Evolutionary conservation across 2,329 filamentous ascomycete species (phyloP), one percentile per base, ranked within the genome.

Genomic region (Paecilomyces sp.): DNA sequence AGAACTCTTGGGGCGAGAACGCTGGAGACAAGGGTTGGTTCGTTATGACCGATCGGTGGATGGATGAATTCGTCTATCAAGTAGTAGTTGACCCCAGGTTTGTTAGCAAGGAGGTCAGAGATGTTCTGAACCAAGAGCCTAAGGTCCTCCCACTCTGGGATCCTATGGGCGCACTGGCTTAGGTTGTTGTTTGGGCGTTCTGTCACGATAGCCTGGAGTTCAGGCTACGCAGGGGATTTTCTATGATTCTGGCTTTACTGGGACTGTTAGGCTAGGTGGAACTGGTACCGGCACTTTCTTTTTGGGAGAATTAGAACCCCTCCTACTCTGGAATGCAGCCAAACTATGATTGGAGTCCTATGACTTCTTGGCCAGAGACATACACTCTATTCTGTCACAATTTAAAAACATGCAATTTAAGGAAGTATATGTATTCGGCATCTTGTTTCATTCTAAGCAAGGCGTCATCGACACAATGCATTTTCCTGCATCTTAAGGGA

Each of bases 61-160:
- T 90, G 84, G 85, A 89, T 62, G 81, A 90, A 76, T 95, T 92
- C 76, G 86, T 89, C 52, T 95, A 92, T 71, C 91, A 96, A 79
- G 90, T 88, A 7, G 91, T 95, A 13, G 85, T 96, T 5, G 90
- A 95, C 70, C 87, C 88, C 0, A 82, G 80, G 13, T 87, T 88
- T 68, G 79, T 89, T 57, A 79, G 79, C 58, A 82, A 84, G 68
- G 85, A 88, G 66, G 80, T 94, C 11, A 80, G 80, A 61, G 88
- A 91, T 67, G 84, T 94, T 25, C 74, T 93, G 57, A 82, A 85
- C 64, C 83, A 88, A 77, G 81, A 90, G 68, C 85, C 91, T 0
- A 83, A 87, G 62, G 84, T 90, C 58, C 75, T 93, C 61, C 88
- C 88, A 1, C 76, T 90, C 25, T 93, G 90, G 90, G 89, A 92